Evolutionary conservation across 306 rosid genomes (phyloP), one percentile per base, ranked within the genome.

Genomic region (Elaeagnus macrophylla): DNA sequence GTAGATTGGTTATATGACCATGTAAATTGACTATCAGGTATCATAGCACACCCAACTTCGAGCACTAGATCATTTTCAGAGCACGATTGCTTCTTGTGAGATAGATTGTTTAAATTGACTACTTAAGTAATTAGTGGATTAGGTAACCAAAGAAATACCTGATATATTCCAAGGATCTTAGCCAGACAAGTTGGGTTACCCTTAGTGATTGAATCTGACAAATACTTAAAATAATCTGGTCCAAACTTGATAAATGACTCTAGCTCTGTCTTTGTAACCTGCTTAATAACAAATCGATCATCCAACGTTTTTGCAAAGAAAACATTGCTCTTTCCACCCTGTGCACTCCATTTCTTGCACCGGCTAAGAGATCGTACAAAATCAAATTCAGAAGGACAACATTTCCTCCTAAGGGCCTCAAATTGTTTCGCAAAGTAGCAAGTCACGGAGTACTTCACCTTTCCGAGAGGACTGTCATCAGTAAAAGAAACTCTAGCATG

Each of bases 301-400:
- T 86, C 95, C 76, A 86, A 61, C 51, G 95, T 76, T 68, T 86
- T 86, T 42, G 95, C 95, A 74, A 86, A 86, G 84, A 86, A 86
- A 55, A 83, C 95, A 32, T 83, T 86, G 84, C 93, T 86, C 75
- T 86, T 86, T 56, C 95, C 95, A 62, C 95, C 95, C 63, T 83
- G 93, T 60, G 95, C 86, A 5, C 88, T 88, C 95, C 93, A 86
- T 72, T 86, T 86, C 77, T 83, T 86, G 58, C 93, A 83, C 42
- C 81, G 95, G 60, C 95, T 81, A 63, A 86, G 86, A 51, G 95
- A 83, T 67, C 81, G 82, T 64, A 86, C 77, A 16, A 82, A 86
- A 76, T 86, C 86, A 48, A 72, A 41, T 74, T 86, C 95, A 19
- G 89, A 76, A 54, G 93, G 95, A 66, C 95, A 86, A 61, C 89